Evolutionary conservation across 129 eudicot species (phyloP).

Genomic region (Lactuca saligna): DNA sequence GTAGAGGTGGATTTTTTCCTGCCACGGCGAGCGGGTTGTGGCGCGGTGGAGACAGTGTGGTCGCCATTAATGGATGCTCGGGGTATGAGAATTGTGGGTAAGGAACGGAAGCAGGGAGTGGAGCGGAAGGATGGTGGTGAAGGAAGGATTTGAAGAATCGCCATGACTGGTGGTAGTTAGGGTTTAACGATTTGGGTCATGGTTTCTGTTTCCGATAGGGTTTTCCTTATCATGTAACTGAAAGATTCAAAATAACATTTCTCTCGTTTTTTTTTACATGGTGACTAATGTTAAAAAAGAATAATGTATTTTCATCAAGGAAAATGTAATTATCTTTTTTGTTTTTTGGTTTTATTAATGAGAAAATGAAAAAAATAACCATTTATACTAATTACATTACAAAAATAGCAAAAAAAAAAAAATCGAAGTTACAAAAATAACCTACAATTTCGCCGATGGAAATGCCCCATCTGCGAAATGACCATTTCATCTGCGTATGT

Average conservation of each 20-base stretch:
- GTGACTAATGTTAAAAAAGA: no score
- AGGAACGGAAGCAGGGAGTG: constrained; percentile 19
- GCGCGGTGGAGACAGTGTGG: constrained; percentile 29
- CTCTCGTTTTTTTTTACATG: no score
- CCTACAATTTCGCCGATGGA: no score
- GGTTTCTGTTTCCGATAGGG: constrained; percentile 21
- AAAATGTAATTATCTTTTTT: no score
- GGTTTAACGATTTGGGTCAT: constrained; percentile 38
- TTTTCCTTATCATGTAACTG: constrained; percentile 22
- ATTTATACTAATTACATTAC: no score
- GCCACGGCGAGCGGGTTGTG: constrained; percentile 55
- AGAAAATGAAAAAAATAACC: no score
- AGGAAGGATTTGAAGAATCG: constrained; percentile 41
- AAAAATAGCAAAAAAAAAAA: no score
- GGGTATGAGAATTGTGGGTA: constrained; percentile 24
- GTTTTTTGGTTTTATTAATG: no score
- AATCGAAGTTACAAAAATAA: no score
- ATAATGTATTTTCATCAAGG: no score
- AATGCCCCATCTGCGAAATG: no score
- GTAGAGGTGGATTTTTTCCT: constrained; percentile 56
- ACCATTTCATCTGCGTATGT: no score
- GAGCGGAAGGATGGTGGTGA: constrained; percentile 26
- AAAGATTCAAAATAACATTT: not conserved
- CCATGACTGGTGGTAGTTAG: constrained; percentile 36
- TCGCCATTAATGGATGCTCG: constrained; percentile 37